Evolutionary conservation across 2,329 filamentous ascomycete genomes (phyloP).

Genomic region (Nigrospora oryzae): DNA sequence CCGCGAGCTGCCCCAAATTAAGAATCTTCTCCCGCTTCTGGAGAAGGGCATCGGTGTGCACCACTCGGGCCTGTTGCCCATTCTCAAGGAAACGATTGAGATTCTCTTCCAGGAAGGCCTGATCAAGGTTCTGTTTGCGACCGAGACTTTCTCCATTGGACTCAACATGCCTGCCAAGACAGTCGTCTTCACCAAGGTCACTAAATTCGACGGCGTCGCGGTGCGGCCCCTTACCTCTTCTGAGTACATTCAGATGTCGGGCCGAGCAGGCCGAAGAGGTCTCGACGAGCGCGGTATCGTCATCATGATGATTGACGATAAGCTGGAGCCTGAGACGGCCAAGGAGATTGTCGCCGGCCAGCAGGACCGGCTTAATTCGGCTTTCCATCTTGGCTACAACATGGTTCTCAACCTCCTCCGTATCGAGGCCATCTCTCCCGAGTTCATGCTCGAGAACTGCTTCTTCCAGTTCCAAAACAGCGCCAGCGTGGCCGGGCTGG

Average conservation of each 20-base stretch:
- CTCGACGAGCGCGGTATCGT: conserved; percentile 97
- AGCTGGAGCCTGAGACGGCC: conserved; percentile 89
- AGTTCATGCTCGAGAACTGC: conserved; percentile 97
- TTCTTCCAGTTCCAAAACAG: conserved; percentile 98
- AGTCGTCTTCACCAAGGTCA: conserved; percentile 95
- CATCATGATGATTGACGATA: conserved; percentile 98
- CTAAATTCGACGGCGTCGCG: conserved; percentile 82
- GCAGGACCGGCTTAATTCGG: conserved; percentile 94
- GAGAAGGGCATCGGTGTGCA: conserved; percentile 93
- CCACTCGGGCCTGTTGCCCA: conserved; percentile 89
- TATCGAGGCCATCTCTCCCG: conserved; percentile 98
- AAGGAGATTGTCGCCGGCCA: conserved; percentile 94
- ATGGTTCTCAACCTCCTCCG: conserved; percentile 96
- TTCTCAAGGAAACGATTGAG: conserved; percentile 97
- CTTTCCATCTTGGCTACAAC: conserved; percentile 96
- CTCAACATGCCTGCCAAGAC: conserved; percentile 99
- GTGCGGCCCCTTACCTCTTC: conserved; percentile 83
- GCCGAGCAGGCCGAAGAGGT: conserved; percentile 90
- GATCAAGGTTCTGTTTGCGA: conserved; percentile 96
- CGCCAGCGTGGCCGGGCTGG: conserved; percentile 72
- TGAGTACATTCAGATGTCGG: conserved; percentile 98
- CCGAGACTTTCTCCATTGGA: conserved; percentile 97
- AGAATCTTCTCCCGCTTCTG: conserved; percentile 80
- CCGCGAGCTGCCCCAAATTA: conserved; percentile 79
- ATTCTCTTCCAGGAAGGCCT: conserved; percentile 97